Evolutionary conservation across 2,329 filamentous ascomycete species (phyloP).

Genomic region (Coniochaeta sp.): DNA sequence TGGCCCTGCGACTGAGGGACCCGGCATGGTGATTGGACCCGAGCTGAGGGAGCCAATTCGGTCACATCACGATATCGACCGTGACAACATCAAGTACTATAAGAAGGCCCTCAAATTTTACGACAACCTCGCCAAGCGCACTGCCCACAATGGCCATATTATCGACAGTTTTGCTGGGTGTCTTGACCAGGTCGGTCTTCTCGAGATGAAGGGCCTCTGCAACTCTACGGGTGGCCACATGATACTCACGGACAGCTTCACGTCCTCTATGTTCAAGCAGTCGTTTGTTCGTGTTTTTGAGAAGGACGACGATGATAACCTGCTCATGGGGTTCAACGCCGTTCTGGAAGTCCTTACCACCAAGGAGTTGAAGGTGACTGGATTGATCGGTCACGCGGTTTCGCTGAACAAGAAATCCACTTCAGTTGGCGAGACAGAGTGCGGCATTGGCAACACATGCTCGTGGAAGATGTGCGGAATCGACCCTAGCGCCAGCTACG

Average conservation of each 20-base stretch:
- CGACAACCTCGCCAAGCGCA: conserved; percentile 85
- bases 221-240: conserved; percentile 98
- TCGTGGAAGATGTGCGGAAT: conserved; percentile 99
- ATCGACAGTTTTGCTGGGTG: conserved; percentile 98
- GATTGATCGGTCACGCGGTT: conserved; percentile 91
- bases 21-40: conserved; percentile 92
- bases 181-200: conserved; percentile 89
- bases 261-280: conserved; percentile 98
- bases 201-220: conserved; percentile 96
- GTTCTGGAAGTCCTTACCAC: conserved; percentile 93
- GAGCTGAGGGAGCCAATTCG: conserved; percentile 94
- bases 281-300: conserved; percentile 97
- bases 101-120: conserved; percentile 99
- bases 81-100: conserved; percentile 98
- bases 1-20: conserved; percentile 90
- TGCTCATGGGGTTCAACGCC: conserved; percentile 97
- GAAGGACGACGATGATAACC: conserved; percentile 89
- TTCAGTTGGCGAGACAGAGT: conserved; percentile 95
- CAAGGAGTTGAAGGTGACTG: conserved; percentile 96
- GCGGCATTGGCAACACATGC: conserved; percentile 96
- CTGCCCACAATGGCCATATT: conserved; percentile 93
- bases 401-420: conserved; percentile 97
- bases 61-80: conserved; percentile 97
- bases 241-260: conserved; percentile 97
- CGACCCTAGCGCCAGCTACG: conserved; percentile 87